phyloP scores from a whole-genome alignment of 306 rosid genomes.

The Senna siamea region DNA sequence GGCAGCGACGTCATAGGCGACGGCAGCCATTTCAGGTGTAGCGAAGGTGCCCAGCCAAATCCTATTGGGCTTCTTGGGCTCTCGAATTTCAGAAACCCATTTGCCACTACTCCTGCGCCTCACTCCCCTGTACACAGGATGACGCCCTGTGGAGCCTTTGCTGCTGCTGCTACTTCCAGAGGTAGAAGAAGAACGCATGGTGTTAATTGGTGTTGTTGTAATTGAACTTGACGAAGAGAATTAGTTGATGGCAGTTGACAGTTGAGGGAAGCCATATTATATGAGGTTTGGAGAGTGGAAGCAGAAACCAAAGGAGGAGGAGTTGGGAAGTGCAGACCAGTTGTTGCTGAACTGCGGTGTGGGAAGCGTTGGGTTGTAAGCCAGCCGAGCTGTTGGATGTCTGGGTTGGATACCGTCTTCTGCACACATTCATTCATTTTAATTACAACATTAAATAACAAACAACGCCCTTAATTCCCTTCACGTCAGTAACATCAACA shows the following conservation, averaged over 20 bases:
- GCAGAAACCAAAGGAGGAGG: no score
- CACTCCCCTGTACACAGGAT: constrained; percentile 25
- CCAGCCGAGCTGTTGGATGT: constrained; percentile 11
- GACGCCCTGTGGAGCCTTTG: background rate
- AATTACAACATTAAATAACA: no score
- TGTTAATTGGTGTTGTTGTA: no score
- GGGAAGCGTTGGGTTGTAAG: constrained; percentile 25
- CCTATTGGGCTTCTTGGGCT: constrained; percentile 34
- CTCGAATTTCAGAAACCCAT: constrained; percentile 39
- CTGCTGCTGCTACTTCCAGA: background rate
- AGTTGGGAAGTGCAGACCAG: constrained; percentile 32
- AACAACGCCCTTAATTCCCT: background rate
- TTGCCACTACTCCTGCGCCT: constrained; percentile 34
- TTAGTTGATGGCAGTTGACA: constrained; percentile 4
- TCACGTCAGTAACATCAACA: no score
- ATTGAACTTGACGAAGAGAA: no score
- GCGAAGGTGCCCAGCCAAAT: constrained; percentile 67
- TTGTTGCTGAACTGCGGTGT: constrained; percentile 35
- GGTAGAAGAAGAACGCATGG: no score
- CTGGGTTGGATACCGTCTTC: constrained; percentile 45
- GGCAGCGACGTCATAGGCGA: constrained; percentile 92
- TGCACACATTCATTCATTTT: no score
- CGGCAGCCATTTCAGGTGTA: constrained; percentile 95
- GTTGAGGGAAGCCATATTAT: constrained; percentile 35
- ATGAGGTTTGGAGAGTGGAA: no score